Evolutionary conservation across 2,329 filamentous ascomycete species (phyloP), one percentile per base, ranked within the genome.

Genomic region (Aspergillus flavus): DNA sequence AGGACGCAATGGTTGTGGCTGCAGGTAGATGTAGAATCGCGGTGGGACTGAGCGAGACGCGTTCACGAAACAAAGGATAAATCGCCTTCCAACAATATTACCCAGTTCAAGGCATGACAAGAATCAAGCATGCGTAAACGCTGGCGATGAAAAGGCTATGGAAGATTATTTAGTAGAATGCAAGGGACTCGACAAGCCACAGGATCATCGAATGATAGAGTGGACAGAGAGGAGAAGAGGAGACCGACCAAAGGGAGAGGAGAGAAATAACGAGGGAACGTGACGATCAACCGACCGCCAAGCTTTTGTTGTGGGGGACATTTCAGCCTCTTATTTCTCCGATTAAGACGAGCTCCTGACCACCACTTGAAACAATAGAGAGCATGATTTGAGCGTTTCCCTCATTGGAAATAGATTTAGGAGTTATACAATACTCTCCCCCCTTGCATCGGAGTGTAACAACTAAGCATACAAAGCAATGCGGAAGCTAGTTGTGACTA

Each of bases 91-190:
- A 66, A 59, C 52, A 61, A 57, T 21, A 62, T 46, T 68, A 64
- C 67, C 69, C 28, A 52, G 61, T 63, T 69, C 54, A 64, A 66
- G 63, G 58, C 66, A 69, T 68, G 68, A 65, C 67, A 64, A 58
- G 57, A 34, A 12, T 21, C 34, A 58, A 45, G 52, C 53, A 59
- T 55, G 58, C 43, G 53, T 46, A 45, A 19, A 57, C 34, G 14
- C 39, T 54, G 61, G 60, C 50, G 54, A 16, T 60, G 39, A 34
- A 50, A 45, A 34, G 21, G 55, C 50, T 21, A 61, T 43, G 56
- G 54, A 36, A 26, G 58, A 34, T 34, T 36, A 58, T 34, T 28
- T 28, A 28, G 26, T 52, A 26, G 32, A 56, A 61, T 16, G 57
- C 11, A 59, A 32, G 53, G 45, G 58, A 41, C 45, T 30, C 19